phyloP scores from a whole-genome alignment of 2,329 filamentous ascomycete species.

The Pestalotiopsis sp. region DNA sequence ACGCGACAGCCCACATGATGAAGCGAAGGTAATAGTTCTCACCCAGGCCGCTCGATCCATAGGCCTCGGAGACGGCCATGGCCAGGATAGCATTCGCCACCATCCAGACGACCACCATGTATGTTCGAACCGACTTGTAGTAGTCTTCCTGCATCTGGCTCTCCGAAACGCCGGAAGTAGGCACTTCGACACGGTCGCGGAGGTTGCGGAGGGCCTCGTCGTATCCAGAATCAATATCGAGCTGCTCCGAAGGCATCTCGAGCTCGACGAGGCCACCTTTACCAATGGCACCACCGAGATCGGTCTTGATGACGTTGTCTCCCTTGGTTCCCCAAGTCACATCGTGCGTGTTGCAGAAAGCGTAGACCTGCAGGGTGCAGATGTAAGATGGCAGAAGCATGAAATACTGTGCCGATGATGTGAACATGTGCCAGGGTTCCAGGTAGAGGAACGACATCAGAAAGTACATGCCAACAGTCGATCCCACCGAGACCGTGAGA shows the following conservation, averaged over 20 bases:
- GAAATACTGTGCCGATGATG: conserved; percentile 88
- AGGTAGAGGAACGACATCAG: conserved; percentile 95
- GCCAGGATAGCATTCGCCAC: conserved; percentile 86
- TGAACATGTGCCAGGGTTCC: conserved; percentile 99
- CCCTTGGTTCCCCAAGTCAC: conserved; percentile 99
- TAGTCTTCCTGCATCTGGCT: conserved; percentile 95
- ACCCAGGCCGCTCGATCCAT: conserved; percentile 68
- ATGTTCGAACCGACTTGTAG: conserved; percentile 94
- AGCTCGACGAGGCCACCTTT: conserved; percentile 82
- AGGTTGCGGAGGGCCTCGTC: conserved; percentile 96
- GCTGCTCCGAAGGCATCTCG: conserved; percentile 96
- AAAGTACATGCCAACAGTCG: conserved; percentile 92
- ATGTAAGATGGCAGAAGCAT: conserved; percentile 90
- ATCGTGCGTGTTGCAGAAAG: conserved; percentile 99
- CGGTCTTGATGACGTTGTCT: conserved; percentile 91
- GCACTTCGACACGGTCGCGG: conserved; percentile 85
- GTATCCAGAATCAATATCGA: conserved; percentile 97
- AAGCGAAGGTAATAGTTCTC: conserved; percentile 90
- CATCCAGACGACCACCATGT: conserved; percentile 97
- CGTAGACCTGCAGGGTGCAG: conserved; percentile 96
- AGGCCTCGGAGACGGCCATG: conserved; percentile 90
- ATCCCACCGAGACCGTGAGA: conserved; percentile 84
- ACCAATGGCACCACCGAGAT: conserved; percentile 82
- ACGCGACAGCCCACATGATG: conserved; percentile 89
- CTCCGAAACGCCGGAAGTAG: conserved; percentile 61